Conservation (phyloP, 2,329 filamentous ascomycete genomes). For the Aspergillus brasiliensis region DNA sequence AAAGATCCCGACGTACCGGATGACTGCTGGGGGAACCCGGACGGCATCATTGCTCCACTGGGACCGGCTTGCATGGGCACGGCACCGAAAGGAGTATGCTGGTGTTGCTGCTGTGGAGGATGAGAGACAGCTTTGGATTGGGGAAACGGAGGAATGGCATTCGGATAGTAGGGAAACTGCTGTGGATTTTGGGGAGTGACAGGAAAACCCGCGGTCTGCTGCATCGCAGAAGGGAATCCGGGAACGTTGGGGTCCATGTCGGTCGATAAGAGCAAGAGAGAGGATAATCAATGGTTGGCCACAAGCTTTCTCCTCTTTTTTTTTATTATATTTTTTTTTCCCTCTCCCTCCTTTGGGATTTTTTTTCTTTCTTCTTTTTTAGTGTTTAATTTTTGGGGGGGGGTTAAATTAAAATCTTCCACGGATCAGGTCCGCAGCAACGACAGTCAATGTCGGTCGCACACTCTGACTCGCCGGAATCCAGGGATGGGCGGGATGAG, state of each 20-base stretch:
- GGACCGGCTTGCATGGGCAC: slow-evolving; percentile 39
- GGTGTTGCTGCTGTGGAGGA: slow-evolving; percentile 28
- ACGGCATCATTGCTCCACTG: slow-evolving; percentile 43
- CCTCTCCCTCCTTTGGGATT: neutral
- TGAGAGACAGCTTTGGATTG: slow-evolving; percentile 37
- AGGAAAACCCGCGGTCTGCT: slow-evolving; percentile 36
- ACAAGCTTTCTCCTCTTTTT: neutral
- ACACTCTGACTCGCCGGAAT: slow-evolving; percentile 16
- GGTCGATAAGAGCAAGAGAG: slow-evolving; percentile 9
- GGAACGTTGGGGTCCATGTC: slow-evolving; percentile 36
- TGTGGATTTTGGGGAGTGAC: slow-evolving; percentile 36
- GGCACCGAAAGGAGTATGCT: slow-evolving; percentile 32
- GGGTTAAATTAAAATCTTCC: slow-evolving; percentile 4
- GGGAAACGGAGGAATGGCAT: slow-evolving; percentile 34
- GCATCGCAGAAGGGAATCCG: slow-evolving; percentile 27
- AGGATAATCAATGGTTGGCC: slow-evolving; percentile 11
- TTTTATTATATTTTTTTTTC: neutral
- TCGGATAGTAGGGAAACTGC: slow-evolving; percentile 41
- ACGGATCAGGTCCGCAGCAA: slow-evolving; percentile 6
- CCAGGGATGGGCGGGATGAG: slow-evolving; percentile 14
- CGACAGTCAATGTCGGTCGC: slow-evolving; percentile 5
- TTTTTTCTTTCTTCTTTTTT: too few relatives aligned
- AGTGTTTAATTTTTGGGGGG: neutral
- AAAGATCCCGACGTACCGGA: slow-evolving; percentile 34
- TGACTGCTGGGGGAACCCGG: slow-evolving; percentile 37